Conservation (phyloP, 345 rosid genomes). For the Linum lewisii region DNA sequence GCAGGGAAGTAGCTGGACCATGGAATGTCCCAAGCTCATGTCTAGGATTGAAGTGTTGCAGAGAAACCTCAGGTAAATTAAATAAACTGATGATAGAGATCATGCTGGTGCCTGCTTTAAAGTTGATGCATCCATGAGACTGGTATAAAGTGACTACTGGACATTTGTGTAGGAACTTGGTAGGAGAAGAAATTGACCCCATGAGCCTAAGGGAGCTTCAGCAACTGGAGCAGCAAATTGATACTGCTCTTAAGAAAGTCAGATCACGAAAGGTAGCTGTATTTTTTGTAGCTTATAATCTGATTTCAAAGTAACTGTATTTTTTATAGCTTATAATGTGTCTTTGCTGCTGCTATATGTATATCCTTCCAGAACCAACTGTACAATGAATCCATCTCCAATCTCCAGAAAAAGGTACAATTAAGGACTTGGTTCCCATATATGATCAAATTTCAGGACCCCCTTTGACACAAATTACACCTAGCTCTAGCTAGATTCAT, state of each 20-base stretch:
- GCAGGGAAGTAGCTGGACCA: slow-evolving; percentile 27
- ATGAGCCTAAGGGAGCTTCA: slow-evolving; percentile 63
- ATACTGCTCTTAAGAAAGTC: slow-evolving; percentile 60
- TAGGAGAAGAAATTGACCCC: slow-evolving; percentile 60
- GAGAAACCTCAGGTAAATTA: slow-evolving; percentile 40
- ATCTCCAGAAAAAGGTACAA: slow-evolving; percentile 62
- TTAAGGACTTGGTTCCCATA: background rate
- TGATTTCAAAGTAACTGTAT: background rate
- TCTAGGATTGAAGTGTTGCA: slow-evolving; percentile 11
- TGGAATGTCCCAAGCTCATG: slow-evolving; percentile 8
- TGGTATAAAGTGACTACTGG: too few relatives aligned
- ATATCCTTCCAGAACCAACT: slow-evolving; percentile 52
- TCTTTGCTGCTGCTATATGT: background rate
- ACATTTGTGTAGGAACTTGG: slow-evolving; percentile 37
- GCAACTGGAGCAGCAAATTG: slow-evolving; percentile 73
- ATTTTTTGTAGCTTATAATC: too few relatives aligned
- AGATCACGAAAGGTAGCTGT: slow-evolving; percentile 53
- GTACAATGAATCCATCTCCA: slow-evolving; percentile 45
- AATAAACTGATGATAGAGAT: too few relatives aligned
- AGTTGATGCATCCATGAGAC: too few relatives aligned
- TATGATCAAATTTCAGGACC: too few relatives aligned
- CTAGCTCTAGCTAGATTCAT: too few relatives aligned
- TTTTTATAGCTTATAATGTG: background rate
- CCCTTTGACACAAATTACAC: too few relatives aligned
- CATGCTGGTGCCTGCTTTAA: too few relatives aligned